Evolutionary conservation across 345 rosid species (phyloP).

Genomic region (Pugionium dolabratum): DNA sequence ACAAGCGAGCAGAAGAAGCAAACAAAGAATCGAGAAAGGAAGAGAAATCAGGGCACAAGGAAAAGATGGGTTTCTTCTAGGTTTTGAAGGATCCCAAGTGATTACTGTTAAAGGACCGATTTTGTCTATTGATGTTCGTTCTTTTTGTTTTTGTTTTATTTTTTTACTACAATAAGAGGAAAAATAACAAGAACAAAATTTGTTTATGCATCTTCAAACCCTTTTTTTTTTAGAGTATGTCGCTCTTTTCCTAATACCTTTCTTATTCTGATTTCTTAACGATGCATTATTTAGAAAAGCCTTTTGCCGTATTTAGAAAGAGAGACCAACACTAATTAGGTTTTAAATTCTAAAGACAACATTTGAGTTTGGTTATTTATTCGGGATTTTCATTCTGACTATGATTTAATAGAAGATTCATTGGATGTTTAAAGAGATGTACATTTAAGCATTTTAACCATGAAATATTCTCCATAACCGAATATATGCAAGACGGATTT

Average conservation of each 20-base stretch:
- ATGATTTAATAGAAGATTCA: too few species aligned
- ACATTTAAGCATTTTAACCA: too few species aligned
- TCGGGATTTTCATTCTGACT: too few species aligned
- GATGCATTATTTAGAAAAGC: too few species aligned
- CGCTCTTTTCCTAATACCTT: not conserved
- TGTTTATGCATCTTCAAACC: not conserved
- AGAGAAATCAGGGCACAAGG: not conserved
- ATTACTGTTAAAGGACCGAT: constrained; percentile 34
- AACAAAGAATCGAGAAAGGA: constrained; percentile 15
- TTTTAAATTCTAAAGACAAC: too few species aligned
- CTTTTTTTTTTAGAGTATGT: not conserved
- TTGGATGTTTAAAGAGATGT: too few species aligned
- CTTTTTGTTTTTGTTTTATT: not conserved
- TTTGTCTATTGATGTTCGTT: constrained; percentile 34
- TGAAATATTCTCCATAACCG: too few species aligned
- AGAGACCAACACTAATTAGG: too few species aligned
- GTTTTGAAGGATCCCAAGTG: constrained; percentile 36
- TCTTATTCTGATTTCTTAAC: too few species aligned
- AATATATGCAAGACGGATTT: too few species aligned
- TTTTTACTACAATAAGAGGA: constrained; percentile 15
- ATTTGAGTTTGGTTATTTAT: too few species aligned
- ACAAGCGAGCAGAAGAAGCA: constrained; percentile 8
- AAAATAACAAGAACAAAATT: not conserved
- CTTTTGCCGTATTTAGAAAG: too few species aligned
- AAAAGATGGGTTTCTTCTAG: constrained; percentile 28